Percentiles rank a stretch among this genome's conserved stretches.
phyloP scores from a whole-genome alignment of 2,329 filamentous ascomycete genomes.

The Cladobotryum protrusum region DNA sequence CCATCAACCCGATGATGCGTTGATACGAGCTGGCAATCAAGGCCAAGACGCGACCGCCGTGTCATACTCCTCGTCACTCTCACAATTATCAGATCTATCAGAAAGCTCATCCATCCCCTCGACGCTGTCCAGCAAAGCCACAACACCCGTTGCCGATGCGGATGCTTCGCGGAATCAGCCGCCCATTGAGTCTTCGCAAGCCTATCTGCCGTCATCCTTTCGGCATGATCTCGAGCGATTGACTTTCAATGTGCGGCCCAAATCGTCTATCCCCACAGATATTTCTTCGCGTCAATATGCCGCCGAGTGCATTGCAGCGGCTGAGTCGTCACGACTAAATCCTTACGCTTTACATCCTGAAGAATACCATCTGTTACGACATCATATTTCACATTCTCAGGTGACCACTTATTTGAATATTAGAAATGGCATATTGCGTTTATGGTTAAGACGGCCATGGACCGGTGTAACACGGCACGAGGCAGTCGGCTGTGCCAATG shows the following conservation, averaged over 20 bases:
- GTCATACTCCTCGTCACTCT: slow-evolving; percentile 49
- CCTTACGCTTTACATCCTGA: slow-evolving; percentile 81
- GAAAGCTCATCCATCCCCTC: slow-evolving; percentile 50
- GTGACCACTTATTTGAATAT: slow-evolving; percentile 96
- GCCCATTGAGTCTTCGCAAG: slow-evolving; percentile 12
- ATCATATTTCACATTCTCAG: slow-evolving; percentile 79
- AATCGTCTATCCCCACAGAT: slow-evolving; percentile 75
- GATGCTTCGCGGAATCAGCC: slow-evolving; percentile 22
- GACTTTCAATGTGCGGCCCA: slow-evolving; percentile 59
- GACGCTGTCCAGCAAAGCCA: slow-evolving; percentile 56
- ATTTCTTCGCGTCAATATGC: slow-evolving; percentile 73
- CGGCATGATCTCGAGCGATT: slow-evolving; percentile 29
- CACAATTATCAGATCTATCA: slow-evolving; percentile 47
- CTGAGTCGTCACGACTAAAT: slow-evolving; percentile 81
- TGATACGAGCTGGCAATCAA: slow-evolving; percentile 13
- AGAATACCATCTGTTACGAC: slow-evolving; percentile 74
- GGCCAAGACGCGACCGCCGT: slow-evolving; percentile 20
- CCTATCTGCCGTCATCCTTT: slow-evolving; percentile 20
- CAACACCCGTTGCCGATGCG: slow-evolving; percentile 50
- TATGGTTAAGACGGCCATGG: slow-evolving; percentile 85
- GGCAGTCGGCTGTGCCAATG: slow-evolving; percentile 83
- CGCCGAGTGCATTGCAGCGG: slow-evolving; percentile 83
- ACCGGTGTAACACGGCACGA: slow-evolving; percentile 76
- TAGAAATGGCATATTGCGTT: slow-evolving; percentile 81
- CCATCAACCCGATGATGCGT: slow-evolving; percentile 14